phyloP scores from a whole-genome alignment of 805 yeast species.

The Ogataea wickerhamii region DNA sequence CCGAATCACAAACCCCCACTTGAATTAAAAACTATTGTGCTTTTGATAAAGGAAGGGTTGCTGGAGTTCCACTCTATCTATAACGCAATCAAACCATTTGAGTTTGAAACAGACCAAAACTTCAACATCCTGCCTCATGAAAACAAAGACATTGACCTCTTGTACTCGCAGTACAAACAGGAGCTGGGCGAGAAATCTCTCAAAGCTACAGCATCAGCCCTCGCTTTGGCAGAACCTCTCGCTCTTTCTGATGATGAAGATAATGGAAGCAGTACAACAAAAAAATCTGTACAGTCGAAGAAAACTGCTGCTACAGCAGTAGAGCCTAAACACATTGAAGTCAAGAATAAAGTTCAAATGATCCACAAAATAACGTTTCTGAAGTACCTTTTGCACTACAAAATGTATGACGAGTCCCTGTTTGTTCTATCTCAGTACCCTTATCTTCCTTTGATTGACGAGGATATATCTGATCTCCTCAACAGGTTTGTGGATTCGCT shows the following conservation, averaged over 20 bases:
- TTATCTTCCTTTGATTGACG: slow-evolving; percentile 51
- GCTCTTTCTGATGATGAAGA: slow-evolving; percentile 59
- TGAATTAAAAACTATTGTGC: slow-evolving; percentile 38
- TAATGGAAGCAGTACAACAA: slow-evolving; percentile 14
- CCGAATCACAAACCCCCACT: slow-evolving; percentile 28
- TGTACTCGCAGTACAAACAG: slow-evolving; percentile 44
- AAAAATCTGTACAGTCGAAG: slow-evolving; percentile 5
- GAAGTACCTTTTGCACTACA: slow-evolving; percentile 51
- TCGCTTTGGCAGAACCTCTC: slow-evolving; percentile 86
- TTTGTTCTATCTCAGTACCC: slow-evolving; percentile 61
- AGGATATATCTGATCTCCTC: slow-evolving; percentile 44
- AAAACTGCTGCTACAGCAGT: neutral
- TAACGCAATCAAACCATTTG: slow-evolving; percentile 51
- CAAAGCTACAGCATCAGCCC: slow-evolving; percentile 67
- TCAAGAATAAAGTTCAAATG: slow-evolving; percentile 13
- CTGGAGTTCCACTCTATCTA: slow-evolving; percentile 61
- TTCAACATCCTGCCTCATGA: slow-evolving; percentile 13
- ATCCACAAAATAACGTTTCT: slow-evolving; percentile 45
- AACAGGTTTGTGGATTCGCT: slow-evolving; percentile 46
- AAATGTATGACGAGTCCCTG: slow-evolving; percentile 60
- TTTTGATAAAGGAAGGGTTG: slow-evolving; percentile 63
- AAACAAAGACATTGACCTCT: slow-evolving; percentile 34
- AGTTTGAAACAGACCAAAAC: slow-evolving; percentile 19
- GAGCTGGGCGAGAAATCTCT: slow-evolving; percentile 52
- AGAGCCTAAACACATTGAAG: slow-evolving; percentile 6